Base-by-base conservation (phyloP, 2,329 filamentous ascomycete species). In the Aspergillus sp. region DNA sequence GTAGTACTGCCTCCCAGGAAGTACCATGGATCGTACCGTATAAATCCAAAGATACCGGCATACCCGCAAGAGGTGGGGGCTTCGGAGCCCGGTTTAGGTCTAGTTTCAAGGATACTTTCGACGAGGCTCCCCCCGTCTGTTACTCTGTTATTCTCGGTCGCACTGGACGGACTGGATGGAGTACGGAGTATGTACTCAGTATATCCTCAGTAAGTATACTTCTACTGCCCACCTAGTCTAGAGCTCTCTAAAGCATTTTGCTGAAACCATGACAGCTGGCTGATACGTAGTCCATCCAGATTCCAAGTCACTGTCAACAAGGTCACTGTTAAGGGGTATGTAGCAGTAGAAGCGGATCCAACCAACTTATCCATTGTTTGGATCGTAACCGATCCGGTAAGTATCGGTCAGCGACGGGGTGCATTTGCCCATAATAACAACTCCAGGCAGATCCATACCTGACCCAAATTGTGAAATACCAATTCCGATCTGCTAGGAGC, bases 401-500 rank as follows among this genome's bases (percentile, higher is more conserved):
- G n/a, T 20, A 12, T 47, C 45, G 45, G 45, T 18, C n/a, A 47
- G n/a, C 32, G 4, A 36, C 12, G 32, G 32, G 14, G 32, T 12
- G 1, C 12, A 36, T 14, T 9, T 36, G 26, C 6, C 26, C 26
- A 26, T 6, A 29, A 29, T 36, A 36, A 36, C 14, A 36, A 11
- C 10, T 32, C 31, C 31, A 32, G 10, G 12, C 31, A 32, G 31
- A 32, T 32, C 36, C 12, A n/a, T 39, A 39, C 39, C 11, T 39
- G 16, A 31, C 53, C 53, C 39, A 26, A 29, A 29, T 9, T 29
- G 26, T 29, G 26, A 42, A 54, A 60, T 55, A 53, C 52, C 50
- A 62, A 60, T 55, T 54, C 56, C 53, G 54, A 60, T 32, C 57
- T 55, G 57, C 42, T 39, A 62, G 59, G 57, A 62, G 60, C 18